Conservation (phyloP, 768 basidiomycete species). For the Suillus cothurnatus region DNA sequence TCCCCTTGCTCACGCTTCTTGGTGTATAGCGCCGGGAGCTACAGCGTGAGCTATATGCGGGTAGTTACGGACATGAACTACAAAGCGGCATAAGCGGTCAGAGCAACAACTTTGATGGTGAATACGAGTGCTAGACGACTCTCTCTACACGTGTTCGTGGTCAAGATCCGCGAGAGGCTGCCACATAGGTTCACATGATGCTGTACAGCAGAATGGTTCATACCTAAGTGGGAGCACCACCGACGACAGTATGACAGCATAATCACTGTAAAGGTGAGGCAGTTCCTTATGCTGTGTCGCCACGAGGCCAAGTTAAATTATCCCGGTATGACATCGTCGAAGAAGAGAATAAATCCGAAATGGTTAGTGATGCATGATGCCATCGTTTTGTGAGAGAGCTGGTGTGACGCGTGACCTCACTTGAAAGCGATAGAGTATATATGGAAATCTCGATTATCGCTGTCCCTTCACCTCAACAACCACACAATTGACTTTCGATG, state of each 20-base stretch:
- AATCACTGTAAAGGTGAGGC: neutral
- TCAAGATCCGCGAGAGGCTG: neutral
- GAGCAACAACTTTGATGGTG: neutral
- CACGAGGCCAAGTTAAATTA: neutral
- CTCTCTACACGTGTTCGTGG: neutral
- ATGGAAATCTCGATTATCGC: constrained; percentile 39
- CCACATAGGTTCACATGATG: neutral
- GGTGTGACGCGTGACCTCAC: constrained; percentile 24
- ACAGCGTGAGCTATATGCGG: neutral
- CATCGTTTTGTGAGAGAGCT: neutral
- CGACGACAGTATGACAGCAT: constrained; percentile 3
- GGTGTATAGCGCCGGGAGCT: neutral
- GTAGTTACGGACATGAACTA: neutral
- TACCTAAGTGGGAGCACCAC: neutral
- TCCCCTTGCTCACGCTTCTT: neutral
- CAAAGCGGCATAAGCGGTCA: neutral
- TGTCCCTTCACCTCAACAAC: constrained; percentile 19
- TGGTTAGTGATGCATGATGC: neutral
- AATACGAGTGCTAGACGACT: neutral
- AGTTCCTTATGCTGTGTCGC: neutral
- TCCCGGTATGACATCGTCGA: neutral
- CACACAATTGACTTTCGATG: constrained; percentile 20
- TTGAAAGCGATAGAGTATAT: constrained; percentile 24
- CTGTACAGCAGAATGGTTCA: neutral
- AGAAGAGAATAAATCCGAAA: neutral